phyloP scores from a whole-genome alignment of 352 stramenopile genomes.

The Phytophthora ramorum region DNA sequence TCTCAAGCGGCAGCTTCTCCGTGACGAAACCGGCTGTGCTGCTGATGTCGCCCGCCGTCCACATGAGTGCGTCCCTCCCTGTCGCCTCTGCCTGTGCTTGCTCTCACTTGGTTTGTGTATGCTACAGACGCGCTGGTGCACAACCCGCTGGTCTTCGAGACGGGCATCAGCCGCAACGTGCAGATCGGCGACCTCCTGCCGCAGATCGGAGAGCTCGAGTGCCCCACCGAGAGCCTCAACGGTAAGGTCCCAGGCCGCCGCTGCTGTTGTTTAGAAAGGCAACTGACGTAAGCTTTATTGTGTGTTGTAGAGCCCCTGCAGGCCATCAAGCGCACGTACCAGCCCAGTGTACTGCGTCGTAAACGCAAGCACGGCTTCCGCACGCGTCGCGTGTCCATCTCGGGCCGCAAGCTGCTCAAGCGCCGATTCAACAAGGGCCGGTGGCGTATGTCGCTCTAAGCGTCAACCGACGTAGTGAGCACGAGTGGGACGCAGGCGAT shows the following conservation, averaged over 20 bases:
- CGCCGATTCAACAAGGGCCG: conserved; percentile 84
- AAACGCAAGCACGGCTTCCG: conserved; percentile 91
- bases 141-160: conserved; percentile 56
- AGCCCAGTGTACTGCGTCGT: conserved; percentile 85
- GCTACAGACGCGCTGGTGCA: conserved; percentile 43
- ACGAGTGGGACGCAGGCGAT: conserved; percentile 15
- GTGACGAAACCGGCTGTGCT: conserved; percentile 25
- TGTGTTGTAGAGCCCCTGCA: conserved; percentile 68
- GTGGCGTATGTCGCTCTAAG: conserved; percentile 87
- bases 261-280: conserved; percentile 1
- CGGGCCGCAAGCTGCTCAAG: conserved; percentile 81
- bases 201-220: conserved; percentile 48
- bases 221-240: conserved; percentile 54
- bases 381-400: conserved; percentile 74
- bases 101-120: conserved; percentile 2
- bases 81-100: neutral
- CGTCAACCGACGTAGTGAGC: conserved; percentile 10
- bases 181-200: conserved; percentile 52
- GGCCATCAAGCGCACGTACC: conserved; percentile 88
- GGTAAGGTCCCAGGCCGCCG: conserved; percentile 21
- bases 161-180: conserved; percentile 24
- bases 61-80: conserved; percentile 32
- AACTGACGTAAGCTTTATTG: neutral
- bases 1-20: conserved; percentile 17
- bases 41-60: conserved; percentile 17